Percentiles rank a stretch among this genome's conserved stretches.
Conservation (phyloP, 805 yeast species). For the Myxozyma nipponensis region DNA sequence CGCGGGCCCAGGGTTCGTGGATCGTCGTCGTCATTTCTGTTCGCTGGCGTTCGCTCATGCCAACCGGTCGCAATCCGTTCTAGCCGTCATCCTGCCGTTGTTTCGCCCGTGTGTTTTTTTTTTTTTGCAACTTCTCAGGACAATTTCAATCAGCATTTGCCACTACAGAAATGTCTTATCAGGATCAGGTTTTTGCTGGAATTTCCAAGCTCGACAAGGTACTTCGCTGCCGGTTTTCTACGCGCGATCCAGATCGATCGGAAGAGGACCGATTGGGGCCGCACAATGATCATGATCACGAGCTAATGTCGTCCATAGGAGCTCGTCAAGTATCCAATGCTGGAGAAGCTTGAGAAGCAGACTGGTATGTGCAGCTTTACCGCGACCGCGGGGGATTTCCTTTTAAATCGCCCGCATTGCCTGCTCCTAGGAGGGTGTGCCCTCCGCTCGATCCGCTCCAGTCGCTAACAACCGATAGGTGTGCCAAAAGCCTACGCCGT, state of each 20-base stretch:
- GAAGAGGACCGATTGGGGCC: not conserved
- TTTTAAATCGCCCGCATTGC: not conserved
- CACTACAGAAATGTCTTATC: slow-evolving; percentile 25
- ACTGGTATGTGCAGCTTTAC: slow-evolving; percentile 30
- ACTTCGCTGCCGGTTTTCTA: slow-evolving; percentile 7
- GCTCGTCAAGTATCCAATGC: slow-evolving; percentile 35
- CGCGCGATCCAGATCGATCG: not conserved
- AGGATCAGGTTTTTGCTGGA: slow-evolving; percentile 32
- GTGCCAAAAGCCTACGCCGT: slow-evolving; percentile 83
- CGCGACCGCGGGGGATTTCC: not conserved
- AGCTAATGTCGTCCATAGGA: too few relatives aligned
- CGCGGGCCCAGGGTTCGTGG: not conserved
- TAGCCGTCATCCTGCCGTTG: too few relatives aligned
- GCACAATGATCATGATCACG: too few relatives aligned
- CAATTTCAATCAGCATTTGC: not conserved
- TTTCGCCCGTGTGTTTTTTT: not conserved
- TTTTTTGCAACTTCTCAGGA: not conserved
- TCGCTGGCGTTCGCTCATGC: not conserved
- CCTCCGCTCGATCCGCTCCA: not conserved
- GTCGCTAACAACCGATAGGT: slow-evolving; percentile 18
- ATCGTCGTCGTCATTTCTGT: not conserved
- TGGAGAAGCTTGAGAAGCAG: slow-evolving; percentile 36
- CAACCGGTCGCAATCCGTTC: too few relatives aligned
- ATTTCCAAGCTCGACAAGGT: slow-evolving; percentile 33
- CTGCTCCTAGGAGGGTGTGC: not conserved